Percentiles rank a stretch among this genome's conserved stretches.
phyloP scores from a whole-genome alignment of 345 rosid species.

The Cardamine chenopodiifolia region DNA sequence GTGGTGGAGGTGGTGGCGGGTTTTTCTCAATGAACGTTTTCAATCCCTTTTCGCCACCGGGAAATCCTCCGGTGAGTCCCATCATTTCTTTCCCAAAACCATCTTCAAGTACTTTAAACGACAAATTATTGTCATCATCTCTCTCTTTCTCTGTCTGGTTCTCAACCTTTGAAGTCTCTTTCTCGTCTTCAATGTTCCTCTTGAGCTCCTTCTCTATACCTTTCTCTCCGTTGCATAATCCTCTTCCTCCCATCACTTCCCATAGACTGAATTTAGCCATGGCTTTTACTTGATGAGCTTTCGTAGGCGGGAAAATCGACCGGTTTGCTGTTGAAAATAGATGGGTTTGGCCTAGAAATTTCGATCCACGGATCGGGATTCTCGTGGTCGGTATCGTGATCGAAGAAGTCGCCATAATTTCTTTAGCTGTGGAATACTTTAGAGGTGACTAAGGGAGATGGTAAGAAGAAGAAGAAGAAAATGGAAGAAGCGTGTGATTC shows the following conservation, averaged over 20 bases:
- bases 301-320: slow-evolving; percentile 39
- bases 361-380: slow-evolving; percentile 44
- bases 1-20: slow-evolving; percentile 58
- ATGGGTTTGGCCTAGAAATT: slow-evolving; percentile 52
- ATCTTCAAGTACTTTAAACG: slow-evolving; percentile 50
- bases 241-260: slow-evolving; percentile 86
- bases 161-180: slow-evolving; percentile 26
- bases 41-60: slow-evolving; percentile 84
- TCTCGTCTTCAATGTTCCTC: slow-evolving; percentile 45
- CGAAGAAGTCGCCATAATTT: slow-evolving; percentile 60
- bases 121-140: not conserved
- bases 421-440: not conserved
- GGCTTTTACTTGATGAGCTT: slow-evolving; percentile 29
- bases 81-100: slow-evolving; percentile 80
- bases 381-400: slow-evolving; percentile 53
- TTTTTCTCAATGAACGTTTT: slow-evolving; percentile 66
- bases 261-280: slow-evolving; percentile 66
- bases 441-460: not conserved
- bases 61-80: slow-evolving; percentile 92
- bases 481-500: slow-evolving; percentile 10
- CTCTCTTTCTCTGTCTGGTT: slow-evolving; percentile 25
- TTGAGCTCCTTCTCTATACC: slow-evolving; percentile 69
- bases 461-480: not conserved
- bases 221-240: slow-evolving; percentile 77
- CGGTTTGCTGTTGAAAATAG: slow-evolving; percentile 36